A percentile compares a stretch with the other conserved stretches of the same genome.
These are phyloP conservation scores for Hexamita inflata DNA, from an alignment of 208 protist genomes.

Conservation along the genomic window DNA sequence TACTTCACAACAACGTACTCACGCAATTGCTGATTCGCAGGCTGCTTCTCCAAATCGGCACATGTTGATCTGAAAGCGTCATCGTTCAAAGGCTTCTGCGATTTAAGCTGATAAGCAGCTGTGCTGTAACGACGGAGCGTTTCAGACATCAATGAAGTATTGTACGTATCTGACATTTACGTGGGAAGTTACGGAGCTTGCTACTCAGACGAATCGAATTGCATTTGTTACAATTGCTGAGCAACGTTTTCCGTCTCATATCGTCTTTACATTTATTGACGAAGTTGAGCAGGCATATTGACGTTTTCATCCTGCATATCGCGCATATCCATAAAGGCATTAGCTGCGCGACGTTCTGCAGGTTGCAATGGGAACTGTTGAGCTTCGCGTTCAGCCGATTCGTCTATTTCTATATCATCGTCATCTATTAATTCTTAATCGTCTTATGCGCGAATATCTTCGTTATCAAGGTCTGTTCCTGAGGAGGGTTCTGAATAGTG, in stretches of 20 bases:
- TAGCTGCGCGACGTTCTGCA: not conserved
- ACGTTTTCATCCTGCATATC: not conserved
- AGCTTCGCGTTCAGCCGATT: not conserved
- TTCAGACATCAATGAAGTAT: no score
- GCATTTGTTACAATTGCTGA: not conserved
- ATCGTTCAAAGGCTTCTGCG: no score
- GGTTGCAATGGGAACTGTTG: not conserved
- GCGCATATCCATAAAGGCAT: not conserved
- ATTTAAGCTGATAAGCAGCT: no score
- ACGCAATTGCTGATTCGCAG: no score
- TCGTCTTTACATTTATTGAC: not conserved
- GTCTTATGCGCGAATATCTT: not conserved
- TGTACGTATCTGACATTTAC: no score
- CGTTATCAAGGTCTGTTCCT: conserved; percentile 5
- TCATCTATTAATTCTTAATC: not conserved
- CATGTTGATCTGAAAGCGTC: no score
- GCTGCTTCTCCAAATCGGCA: no score
- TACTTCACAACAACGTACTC: no score
- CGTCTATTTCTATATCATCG: not conserved
- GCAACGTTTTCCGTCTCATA: not conserved
- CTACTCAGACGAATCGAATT: not conserved
- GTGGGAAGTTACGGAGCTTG: not conserved
- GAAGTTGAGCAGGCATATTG: not conserved
- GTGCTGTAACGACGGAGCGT: no score
- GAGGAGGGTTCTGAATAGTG: not conserved